Conservation (phyloP, 352 stramenopile genomes). For the Phytophthora sojae region DNA sequence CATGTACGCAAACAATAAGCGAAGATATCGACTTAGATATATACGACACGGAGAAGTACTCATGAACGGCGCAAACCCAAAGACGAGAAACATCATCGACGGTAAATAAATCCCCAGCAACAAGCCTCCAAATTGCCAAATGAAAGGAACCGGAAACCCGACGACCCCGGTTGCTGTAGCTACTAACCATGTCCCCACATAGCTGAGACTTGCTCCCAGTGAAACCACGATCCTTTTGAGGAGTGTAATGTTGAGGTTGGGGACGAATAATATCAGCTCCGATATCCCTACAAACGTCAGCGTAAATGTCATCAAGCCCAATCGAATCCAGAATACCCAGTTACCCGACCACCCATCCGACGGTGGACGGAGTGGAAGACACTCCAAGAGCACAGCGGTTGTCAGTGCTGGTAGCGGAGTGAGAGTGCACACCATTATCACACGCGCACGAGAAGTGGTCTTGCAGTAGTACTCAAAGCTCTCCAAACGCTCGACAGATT, state of each 20-base stretch:
- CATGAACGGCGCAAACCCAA: slow-evolving; percentile 10
- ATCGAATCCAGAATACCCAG: slow-evolving; percentile 29
- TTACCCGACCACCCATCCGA: slow-evolving; percentile 27
- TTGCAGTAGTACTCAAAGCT: slow-evolving; percentile 27
- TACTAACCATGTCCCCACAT: slow-evolving; percentile 5
- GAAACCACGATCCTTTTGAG: slow-evolving; percentile 14
- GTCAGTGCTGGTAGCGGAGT: slow-evolving; percentile 18
- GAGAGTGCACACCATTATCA: slow-evolving; percentile 5
- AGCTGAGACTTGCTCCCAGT: slow-evolving; percentile 6
- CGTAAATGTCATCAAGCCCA: slow-evolving; percentile 21
- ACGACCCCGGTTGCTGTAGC: neutral
- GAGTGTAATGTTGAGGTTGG: slow-evolving; percentile 6
- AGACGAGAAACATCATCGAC: slow-evolving; percentile 5
- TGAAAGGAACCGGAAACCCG: slow-evolving; percentile 20
- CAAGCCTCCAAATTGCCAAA: slow-evolving; percentile 20
- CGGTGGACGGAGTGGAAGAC: slow-evolving; percentile 18
- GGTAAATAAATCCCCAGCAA: slow-evolving; percentile 12
- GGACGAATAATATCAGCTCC: slow-evolving; percentile 9
- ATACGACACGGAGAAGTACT: slow-evolving; percentile 1
- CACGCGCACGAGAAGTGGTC: slow-evolving; percentile 11
- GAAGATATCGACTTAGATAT: slow-evolving; percentile 1
- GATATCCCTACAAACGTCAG: slow-evolving; percentile 9
- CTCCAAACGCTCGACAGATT: slow-evolving; percentile 27
- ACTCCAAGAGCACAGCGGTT: slow-evolving; percentile 22
- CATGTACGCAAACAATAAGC: slow-evolving; percentile 5